phyloP scores from a whole-genome alignment of 768 basidiomycete genomes.

The Russula brevipes region DNA sequence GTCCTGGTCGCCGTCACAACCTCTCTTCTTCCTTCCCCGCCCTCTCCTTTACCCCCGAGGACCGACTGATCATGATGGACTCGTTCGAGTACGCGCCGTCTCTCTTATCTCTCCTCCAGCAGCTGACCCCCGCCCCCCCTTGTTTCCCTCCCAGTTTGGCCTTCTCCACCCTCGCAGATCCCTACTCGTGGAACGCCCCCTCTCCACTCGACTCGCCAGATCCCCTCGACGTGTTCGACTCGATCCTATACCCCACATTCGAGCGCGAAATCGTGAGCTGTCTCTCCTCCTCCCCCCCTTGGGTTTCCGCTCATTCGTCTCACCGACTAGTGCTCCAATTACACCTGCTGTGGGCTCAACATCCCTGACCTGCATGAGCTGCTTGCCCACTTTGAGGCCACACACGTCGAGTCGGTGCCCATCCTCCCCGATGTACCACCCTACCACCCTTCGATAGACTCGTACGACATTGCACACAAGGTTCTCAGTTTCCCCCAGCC shows the following conservation, averaged over 20 bases:
- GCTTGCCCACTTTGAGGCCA: constrained; percentile 47
- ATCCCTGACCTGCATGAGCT: constrained; percentile 47
- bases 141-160: not conserved
- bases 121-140: not conserved
- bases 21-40: constrained; percentile 7
- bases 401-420: constrained; percentile 33
- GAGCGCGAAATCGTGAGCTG: constrained; percentile 25
- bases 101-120: not conserved
- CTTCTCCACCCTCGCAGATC: constrained; percentile 16
- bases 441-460: constrained; percentile 17
- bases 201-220: constrained; percentile 20
- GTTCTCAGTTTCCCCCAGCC: constrained; percentile 34
- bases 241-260: constrained; percentile 20
- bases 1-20: constrained; percentile 19
- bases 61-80: constrained; percentile 11
- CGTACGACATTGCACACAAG: constrained; percentile 23
- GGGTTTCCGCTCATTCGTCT: not conserved
- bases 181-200: constrained; percentile 13
- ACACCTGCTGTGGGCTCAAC: constrained; percentile 44
- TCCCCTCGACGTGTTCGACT: constrained; percentile 11
- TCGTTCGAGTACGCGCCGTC: constrained; percentile 16
- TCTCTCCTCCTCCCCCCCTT: not conserved
- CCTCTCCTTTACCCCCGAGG: not conserved
- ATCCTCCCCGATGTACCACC: constrained; percentile 11
- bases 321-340: constrained; percentile 39